phyloP scores from a whole-genome alignment of 1,139 yeast species.

The Pichia sp. region DNA sequence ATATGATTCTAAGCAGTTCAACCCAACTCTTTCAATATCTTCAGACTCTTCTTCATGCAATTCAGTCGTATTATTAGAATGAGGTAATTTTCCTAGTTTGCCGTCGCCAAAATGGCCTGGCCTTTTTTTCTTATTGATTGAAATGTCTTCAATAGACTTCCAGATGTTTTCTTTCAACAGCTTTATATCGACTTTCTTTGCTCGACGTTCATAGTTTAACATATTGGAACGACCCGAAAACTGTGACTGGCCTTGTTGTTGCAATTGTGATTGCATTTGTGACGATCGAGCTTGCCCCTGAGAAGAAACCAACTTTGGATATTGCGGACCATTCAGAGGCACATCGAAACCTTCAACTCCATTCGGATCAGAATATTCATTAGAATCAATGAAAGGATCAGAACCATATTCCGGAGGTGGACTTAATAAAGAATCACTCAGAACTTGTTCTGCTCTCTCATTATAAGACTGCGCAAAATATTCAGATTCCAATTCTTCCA shows the following conservation, averaged over 20 bases:
- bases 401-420: slow-evolving; percentile 3
- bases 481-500: slow-evolving; percentile 19
- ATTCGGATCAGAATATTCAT: slow-evolving; percentile 11
- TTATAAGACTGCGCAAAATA: slow-evolving; percentile 46
- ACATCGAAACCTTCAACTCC: slow-evolving; percentile 17
- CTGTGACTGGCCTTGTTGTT: slow-evolving; percentile 8
- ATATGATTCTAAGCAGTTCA: not conserved
- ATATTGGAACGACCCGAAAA: slow-evolving; percentile 12
- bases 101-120: slow-evolving; percentile 17
- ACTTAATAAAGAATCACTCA: slow-evolving; percentile 15
- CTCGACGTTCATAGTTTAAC: slow-evolving; percentile 46
- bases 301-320: too few relatives aligned
- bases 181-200: slow-evolving; percentile 49
- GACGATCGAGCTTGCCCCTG: not conserved
- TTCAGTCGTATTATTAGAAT: not conserved
- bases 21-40: not conserved
- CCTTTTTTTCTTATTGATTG: slow-evolving; percentile 16
- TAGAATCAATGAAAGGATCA: slow-evolving; percentile 15
- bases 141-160: slow-evolving; percentile 34
- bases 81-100: slow-evolving; percentile 3
- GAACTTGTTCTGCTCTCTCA: slow-evolving; percentile 23
- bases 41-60: not conserved
- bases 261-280: not conserved
- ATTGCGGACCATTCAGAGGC: slow-evolving; percentile 13
- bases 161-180: slow-evolving; percentile 47